Evolutionary conservation across 148 eudicot species (phyloP), one percentile per base, ranked within the genome.

Genomic region (Persicaria tinctoria): DNA sequence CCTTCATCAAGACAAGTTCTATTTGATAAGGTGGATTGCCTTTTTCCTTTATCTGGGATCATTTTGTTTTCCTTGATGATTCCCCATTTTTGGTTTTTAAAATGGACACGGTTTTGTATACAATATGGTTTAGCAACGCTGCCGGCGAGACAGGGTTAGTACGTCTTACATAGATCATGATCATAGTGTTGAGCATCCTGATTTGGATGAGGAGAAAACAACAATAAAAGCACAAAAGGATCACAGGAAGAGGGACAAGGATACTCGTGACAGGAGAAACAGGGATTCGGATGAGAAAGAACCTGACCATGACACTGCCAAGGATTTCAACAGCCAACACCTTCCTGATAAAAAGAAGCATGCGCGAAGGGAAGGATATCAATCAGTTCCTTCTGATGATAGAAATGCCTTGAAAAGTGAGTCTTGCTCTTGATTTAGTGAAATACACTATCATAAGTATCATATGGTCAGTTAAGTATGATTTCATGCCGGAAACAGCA

Each of bases 351-450:
- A 86, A 86, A 84, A 76, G 78, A 92, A 90, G 82, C 81, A 82
- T 84, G 75, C 83, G 13, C 83, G 82, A 48, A 90, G 87, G 85
- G 89, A 88, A 51, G 89, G 83, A 51, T 84, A 82, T 80, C 82
- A 78, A 68, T 51, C 70, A 79, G 85, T 79, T 46, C 23, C 66
- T 60, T 60, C 66, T 9, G 76, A 90, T 59, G 99, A 95, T 80
- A 92, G 88, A 86, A 86, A 83, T 87, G 82, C 89, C 53, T 70
- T 89, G 80, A 95, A 84, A 83, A 90, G 99, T 95, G 86, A 89
- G 97, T 85, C 50, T 38, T 79, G 50, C 10, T 78, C 60, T 57
- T 16, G 57, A 32, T 75, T 18, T 38, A 18, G 3, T 20, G 5
- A 60, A 60, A 60, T 60, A 23, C 18, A 23, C 41, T 5, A 60